Evolutionary conservation across 2,329 filamentous ascomycete genomes (phyloP).

Genomic region (Aspergillus tanneri): DNA sequence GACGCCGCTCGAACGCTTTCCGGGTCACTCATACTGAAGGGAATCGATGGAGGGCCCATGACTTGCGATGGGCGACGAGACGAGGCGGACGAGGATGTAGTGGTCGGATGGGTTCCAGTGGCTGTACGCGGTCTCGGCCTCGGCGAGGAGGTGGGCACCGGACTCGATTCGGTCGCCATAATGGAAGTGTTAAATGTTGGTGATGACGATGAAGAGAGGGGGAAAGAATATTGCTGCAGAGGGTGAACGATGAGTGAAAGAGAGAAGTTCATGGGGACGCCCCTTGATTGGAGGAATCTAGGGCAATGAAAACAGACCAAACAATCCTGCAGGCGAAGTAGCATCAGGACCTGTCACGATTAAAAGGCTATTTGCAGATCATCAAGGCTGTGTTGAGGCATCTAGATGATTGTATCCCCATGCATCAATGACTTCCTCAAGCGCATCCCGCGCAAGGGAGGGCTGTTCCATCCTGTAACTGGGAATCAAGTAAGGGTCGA

Average conservation of each 20-base stretch:
- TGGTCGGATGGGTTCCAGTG: constrained; percentile 27
- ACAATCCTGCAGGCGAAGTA: neutral
- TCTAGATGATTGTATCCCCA: too few species aligned
- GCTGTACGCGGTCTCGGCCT: constrained; percentile 34
- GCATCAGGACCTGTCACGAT: too few species aligned
- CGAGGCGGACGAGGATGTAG: constrained; percentile 37
- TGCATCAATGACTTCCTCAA: too few species aligned
- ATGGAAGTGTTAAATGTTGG: constrained; percentile 1
- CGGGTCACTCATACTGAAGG: constrained; percentile 37
- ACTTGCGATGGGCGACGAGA: constrained; percentile 50
- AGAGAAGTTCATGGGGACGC: neutral
- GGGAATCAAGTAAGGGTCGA: neutral
- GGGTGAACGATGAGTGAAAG: too few species aligned
- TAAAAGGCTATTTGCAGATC: too few species aligned
- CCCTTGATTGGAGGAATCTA: constrained; percentile 1
- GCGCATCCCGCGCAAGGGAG: neutral
- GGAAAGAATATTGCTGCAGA: too few species aligned
- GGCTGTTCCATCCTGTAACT: neutral
- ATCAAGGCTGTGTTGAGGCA: too few species aligned
- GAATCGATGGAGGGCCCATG: constrained; percentile 45
- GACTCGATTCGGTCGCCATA: constrained; percentile 53
- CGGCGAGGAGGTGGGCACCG: constrained; percentile 38
- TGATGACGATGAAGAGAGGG: neutral
- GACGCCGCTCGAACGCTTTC: constrained; percentile 40
- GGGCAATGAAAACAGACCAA: neutral